Evolutionary conservation across 345 rosid genomes (phyloP).

Genomic region (Trapa bicornis): DNA sequence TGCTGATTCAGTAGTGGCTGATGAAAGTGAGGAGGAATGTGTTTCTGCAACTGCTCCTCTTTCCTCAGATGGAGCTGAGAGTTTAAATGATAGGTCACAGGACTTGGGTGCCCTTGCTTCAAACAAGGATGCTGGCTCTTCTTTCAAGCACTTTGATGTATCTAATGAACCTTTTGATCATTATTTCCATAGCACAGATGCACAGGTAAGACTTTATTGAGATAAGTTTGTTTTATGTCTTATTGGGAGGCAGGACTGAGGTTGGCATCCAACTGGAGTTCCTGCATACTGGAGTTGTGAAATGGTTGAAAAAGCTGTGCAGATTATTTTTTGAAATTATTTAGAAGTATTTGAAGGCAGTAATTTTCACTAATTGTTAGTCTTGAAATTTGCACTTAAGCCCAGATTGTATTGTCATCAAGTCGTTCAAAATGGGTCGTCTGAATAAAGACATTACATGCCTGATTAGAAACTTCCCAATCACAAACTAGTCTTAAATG

Average conservation of each 20-base stretch:
- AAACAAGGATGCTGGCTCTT: slow-evolving; percentile 24
- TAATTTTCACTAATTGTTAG: no score
- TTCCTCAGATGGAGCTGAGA: slow-evolving; percentile 24
- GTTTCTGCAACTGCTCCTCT: slow-evolving; percentile 19
- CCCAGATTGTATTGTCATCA: background rate
- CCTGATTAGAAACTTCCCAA: no score
- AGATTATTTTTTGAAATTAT: background rate
- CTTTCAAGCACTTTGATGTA: slow-evolving; percentile 66
- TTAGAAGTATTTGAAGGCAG: background rate
- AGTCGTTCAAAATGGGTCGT: background rate
- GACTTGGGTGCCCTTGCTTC: slow-evolving; percentile 20
- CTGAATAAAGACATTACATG: no score
- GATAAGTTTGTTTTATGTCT: background rate
- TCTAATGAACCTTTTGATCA: slow-evolving; percentile 75
- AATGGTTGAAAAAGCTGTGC: background rate
- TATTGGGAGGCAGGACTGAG: background rate
- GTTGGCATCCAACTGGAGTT: no score
- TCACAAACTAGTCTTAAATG: background rate
- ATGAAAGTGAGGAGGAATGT: slow-evolving; percentile 19
- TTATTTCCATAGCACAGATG: slow-evolving; percentile 53
- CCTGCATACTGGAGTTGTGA: no score
- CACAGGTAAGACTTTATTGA: slow-evolving; percentile 33
- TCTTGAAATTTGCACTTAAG: background rate
- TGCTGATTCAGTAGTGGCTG: slow-evolving; percentile 20
- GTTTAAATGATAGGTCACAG: slow-evolving; percentile 23